Base-by-base conservation (phyloP, 2,329 filamentous ascomycete species). In the Ophiostoma triangulosporum region DNA sequence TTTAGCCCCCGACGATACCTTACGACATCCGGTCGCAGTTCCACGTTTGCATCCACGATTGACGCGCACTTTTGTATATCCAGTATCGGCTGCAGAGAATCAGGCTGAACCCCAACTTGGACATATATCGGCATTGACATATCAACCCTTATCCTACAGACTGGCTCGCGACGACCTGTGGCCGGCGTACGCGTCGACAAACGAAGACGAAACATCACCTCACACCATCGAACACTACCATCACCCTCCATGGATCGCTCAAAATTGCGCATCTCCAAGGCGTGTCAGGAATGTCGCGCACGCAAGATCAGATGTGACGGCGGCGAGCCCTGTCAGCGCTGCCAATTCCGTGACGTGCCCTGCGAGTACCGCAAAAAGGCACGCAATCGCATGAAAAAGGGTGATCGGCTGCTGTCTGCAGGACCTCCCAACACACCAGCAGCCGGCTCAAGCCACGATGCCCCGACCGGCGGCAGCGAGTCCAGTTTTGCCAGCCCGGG, bases 231-330 rank as follows among this genome's bases (percentile, higher is more conserved):
- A n/a, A n/a, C n/a, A 20, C 36, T 40, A 22, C 36, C 20, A 29
- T n/a, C 12, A 26, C 22, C 43, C 4, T 12, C 43, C 9, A 48
- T 48, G 46, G 46, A 48, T 29, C 46, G 46, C 36, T 46, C 54
- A 6, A 58, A 58, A 48, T 50, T 56, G 52, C 53, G 57, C 43
- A 58, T 58, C 31, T 46, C 55, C 26, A 58, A 58, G 52, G 58
- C 58, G 4, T 60, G 58, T 35, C 52, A 60, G 46, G 57, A 58
- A 35, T 60, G 58, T 35, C 57, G 57, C 3, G 27, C 49, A 5
- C 50, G 57, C 38, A 60, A 60, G 48, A 57, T 58, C 29, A 55
- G 58, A 14, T 60, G 58, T 48, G 57, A 58, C 48, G 57, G 58
- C 17, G 54, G 53, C 32, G 52, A 52, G 24, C 57, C 57, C 20